Conservation (phyloP, 495 filamentous ascomycete species). For the Monascus purpureus region DNA sequence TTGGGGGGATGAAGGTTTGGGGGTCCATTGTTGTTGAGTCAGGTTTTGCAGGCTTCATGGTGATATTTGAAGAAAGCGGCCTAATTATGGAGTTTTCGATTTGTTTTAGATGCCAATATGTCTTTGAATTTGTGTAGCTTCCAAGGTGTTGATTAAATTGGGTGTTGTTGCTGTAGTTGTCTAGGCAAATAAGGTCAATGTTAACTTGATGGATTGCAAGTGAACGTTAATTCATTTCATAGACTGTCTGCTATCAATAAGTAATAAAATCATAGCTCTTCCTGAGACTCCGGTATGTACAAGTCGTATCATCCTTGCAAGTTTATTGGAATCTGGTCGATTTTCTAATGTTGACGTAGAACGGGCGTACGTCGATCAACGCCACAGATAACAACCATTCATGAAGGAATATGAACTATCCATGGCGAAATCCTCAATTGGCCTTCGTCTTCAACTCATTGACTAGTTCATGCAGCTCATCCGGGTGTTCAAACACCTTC, state of each 20-base stretch:
- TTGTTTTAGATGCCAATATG: not conserved
- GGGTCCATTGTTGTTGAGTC: slow-evolving; percentile 20
- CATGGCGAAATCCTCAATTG: no score
- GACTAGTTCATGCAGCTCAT: slow-evolving; percentile 43
- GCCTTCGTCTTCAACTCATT: slow-evolving; percentile 17
- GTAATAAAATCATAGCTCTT: no score
- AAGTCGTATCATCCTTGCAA: not conserved
- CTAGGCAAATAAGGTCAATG: not conserved
- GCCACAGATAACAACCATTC: no score
- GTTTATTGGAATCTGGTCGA: not conserved
- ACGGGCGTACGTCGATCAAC: no score
- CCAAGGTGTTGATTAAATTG: not conserved
- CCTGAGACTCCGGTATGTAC: not conserved
- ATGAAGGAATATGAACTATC: no score
- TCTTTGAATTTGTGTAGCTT: no score
- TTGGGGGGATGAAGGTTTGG: slow-evolving; percentile 17
- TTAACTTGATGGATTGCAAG: not conserved
- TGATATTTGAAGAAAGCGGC: not conserved
- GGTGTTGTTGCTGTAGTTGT: not conserved
- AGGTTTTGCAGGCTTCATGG: slow-evolving; percentile 13
- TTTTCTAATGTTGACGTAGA: slow-evolving; percentile 13
- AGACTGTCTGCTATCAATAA: no score
- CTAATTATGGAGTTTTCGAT: not conserved
- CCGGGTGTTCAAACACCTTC: slow-evolving; percentile 65
- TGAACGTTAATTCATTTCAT: no score